Evolutionary conservation across 495 filamentous ascomycete species (phyloP).

Genomic region (Neurospora cerealis): DNA sequence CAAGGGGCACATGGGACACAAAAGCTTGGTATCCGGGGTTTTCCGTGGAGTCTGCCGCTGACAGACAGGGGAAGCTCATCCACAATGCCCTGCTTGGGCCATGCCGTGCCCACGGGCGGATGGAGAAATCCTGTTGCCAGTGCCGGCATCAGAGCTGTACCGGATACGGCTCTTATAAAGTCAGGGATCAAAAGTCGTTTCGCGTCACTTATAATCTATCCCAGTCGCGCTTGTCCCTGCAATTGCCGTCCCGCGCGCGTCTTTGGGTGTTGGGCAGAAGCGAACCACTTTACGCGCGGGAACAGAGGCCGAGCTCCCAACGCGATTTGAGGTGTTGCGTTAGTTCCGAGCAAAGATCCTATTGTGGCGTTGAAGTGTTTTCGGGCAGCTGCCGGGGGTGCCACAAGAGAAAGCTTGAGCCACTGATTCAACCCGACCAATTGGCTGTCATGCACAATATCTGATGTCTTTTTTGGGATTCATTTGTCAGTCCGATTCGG

Average conservation of each 20-base stretch:
- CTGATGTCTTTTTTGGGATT: not conserved
- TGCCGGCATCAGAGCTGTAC: not conserved
- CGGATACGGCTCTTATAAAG: not conserved
- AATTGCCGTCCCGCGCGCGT: not conserved
- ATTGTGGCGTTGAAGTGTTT: not conserved
- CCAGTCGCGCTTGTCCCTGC: not conserved
- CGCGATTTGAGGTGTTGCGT: not conserved
- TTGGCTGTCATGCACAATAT: not conserved
- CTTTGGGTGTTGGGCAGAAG: not conserved
- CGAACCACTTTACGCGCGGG: not conserved
- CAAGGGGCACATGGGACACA: not conserved
- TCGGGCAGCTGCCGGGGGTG: not conserved
- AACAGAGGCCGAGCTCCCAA: not conserved
- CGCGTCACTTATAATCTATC: not conserved
- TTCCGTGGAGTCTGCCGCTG: not conserved
- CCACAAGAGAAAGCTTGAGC: not conserved
- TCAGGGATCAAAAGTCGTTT: not conserved
- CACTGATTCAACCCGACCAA: not conserved
- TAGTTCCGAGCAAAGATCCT: not conserved
- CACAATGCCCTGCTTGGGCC: not conserved
- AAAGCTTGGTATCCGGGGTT: constrained; percentile 3
- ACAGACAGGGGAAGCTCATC: not conserved
- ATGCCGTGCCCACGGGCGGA: not conserved
- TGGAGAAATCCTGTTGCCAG: not conserved
- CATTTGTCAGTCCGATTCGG: not conserved